A percentile compares a stretch with the other conserved stretches of the same genome.
Conservation (phyloP, 192 early-diverging fungal species). For the Backusella luteola region DNA sequence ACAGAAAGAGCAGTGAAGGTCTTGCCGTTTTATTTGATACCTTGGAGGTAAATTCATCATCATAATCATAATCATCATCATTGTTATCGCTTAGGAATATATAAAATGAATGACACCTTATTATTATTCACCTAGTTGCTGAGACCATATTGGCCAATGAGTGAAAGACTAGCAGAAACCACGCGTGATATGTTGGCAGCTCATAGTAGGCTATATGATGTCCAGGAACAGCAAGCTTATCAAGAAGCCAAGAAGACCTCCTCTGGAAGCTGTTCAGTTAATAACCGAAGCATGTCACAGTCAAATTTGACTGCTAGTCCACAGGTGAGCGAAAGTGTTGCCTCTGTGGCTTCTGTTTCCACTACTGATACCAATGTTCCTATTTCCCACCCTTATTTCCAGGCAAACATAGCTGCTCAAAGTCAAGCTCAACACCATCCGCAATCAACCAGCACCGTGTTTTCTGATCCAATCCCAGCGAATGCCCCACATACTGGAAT, state of each 20-base stretch:
- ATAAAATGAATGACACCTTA: background rate
- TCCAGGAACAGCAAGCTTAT: constrained; percentile 3
- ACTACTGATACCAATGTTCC: constrained; percentile 2
- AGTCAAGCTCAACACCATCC: background rate
- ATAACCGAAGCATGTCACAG: background rate
- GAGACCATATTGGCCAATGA: constrained; percentile 30
- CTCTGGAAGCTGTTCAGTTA: background rate
- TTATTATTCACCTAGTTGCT: constrained; percentile 8
- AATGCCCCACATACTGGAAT: background rate
- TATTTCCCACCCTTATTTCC: background rate
- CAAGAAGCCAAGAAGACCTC: background rate
- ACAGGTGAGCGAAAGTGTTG: constrained; percentile 7
- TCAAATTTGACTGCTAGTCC: background rate
- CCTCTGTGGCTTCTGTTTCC: constrained; percentile 2
- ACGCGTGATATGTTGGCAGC: constrained; percentile 18
- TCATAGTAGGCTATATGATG: constrained; percentile 28
- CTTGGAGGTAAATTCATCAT: constrained; percentile 17
- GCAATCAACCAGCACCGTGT: background rate
- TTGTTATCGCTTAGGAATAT: background rate
- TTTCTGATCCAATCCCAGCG: background rate
- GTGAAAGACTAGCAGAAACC: constrained; percentile 23
- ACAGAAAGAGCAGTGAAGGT: constrained; percentile 19
- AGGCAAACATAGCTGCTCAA: background rate
- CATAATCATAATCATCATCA: background rate
- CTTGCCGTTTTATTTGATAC: constrained; percentile 15